These are phyloP conservation scores for Boletus coccyginus DNA, from an alignment of 768 basidiomycete species.

Conservation along the genomic window DNA sequence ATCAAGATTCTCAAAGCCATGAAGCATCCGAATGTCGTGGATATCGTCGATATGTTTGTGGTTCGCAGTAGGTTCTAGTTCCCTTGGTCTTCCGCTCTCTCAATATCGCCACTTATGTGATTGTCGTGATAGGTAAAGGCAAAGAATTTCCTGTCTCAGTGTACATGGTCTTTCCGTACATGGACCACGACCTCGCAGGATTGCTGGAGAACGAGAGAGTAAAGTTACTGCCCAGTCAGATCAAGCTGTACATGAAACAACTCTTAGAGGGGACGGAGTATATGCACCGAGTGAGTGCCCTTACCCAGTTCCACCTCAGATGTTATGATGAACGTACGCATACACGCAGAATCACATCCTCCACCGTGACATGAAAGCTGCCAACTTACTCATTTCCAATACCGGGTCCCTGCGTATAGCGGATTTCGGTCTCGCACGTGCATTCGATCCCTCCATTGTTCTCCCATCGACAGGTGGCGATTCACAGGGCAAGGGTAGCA, in stretches of 20 bases:
- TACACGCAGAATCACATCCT: slow-evolving; percentile 82
- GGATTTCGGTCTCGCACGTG: slow-evolving; percentile 93
- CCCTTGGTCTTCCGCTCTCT: not conserved
- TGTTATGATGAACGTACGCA: slow-evolving; percentile 7
- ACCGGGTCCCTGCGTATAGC: slow-evolving; percentile 82
- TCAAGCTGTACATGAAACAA: slow-evolving; percentile 96
- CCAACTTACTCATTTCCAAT: slow-evolving; percentile 92
- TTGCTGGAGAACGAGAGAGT: slow-evolving; percentile 90
- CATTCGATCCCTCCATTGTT: slow-evolving; percentile 56
- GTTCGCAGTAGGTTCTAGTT: slow-evolving; percentile 56
- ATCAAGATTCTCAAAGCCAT: slow-evolving; percentile 94
- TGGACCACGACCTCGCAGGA: slow-evolving; percentile 98
- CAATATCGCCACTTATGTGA: not conserved
- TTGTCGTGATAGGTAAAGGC: slow-evolving; percentile 38
- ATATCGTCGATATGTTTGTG: slow-evolving; percentile 91
- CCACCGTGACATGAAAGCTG: slow-evolving; percentile 99
- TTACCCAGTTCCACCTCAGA: not conserved
- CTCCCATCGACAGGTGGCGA: slow-evolving; percentile 22
- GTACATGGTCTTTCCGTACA: slow-evolving; percentile 99
- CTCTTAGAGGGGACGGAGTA: slow-evolving; percentile 95
- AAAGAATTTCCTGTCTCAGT: slow-evolving; percentile 73
- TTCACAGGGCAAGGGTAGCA: slow-evolving; percentile 18
- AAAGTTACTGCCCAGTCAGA: slow-evolving; percentile 75
- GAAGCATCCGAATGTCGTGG: slow-evolving; percentile 80
- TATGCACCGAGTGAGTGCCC: slow-evolving; percentile 77